These are phyloP conservation scores for Linnemannia schmuckeri DNA, from an alignment of 192 early-diverging fungal species.

Conservation along the genomic window DNA sequence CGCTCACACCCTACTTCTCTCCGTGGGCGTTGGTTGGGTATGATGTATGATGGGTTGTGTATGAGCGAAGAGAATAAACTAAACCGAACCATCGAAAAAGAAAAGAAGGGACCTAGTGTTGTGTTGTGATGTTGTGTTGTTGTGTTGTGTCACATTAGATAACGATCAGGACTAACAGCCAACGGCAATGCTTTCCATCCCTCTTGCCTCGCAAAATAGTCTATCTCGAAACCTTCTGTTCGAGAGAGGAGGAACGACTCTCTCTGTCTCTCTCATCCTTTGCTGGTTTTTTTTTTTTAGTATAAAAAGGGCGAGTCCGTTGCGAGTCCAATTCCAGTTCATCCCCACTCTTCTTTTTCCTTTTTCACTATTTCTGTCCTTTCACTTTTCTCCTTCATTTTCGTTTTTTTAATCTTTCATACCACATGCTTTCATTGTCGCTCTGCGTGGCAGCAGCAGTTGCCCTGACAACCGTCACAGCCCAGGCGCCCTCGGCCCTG, in stretches of 20 bases:
- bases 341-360: background rate
- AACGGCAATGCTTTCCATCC: background rate
- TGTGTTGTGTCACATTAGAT: slow-evolving; percentile 22
- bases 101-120: too few species aligned
- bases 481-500: background rate
- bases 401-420: background rate
- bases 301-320: background rate
- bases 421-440: slow-evolving; percentile 16
- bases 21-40: too few species aligned
- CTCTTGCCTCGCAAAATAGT: background rate
- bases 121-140: background rate
- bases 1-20: background rate
- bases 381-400: too few species aligned
- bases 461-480: slow-evolving; percentile 21
- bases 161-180: slow-evolving; percentile 11
- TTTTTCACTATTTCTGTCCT: too few species aligned
- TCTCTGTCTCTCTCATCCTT: too few species aligned
- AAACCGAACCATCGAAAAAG: too few species aligned
- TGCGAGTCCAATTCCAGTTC: background rate
- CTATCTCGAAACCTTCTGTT: slow-evolving; percentile 1
- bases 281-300: too few species aligned
- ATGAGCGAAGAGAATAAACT: too few species aligned
- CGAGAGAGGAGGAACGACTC: background rate
- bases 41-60: background rate
- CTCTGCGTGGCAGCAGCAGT: slow-evolving; percentile 18